Evolutionary conservation across 177 flowering plant species (phyloP).

Genomic region (Telopea speciosissima): DNA sequence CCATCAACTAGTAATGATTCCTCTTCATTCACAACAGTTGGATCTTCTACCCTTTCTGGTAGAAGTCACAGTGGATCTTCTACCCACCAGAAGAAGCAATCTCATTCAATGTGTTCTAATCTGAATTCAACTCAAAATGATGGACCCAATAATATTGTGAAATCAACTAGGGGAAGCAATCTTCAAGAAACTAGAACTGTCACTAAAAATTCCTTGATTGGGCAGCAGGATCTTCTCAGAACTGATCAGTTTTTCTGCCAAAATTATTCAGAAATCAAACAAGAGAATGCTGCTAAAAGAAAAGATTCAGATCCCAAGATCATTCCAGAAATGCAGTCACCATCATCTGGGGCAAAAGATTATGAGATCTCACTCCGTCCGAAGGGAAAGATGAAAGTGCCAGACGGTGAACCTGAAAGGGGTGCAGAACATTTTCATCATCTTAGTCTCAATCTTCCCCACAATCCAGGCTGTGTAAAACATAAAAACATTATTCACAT

Average conservation of each 20-base stretch:
- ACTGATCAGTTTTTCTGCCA: constrained; percentile 15
- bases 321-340: constrained; percentile 8
- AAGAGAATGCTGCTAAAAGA: constrained; percentile 15
- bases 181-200: constrained; percentile 19
- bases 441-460: constrained; percentile 14
- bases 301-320: constrained; percentile 17
- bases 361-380: constrained; percentile 9
- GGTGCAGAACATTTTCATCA: constrained; percentile 18
- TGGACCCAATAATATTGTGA: constrained; percentile 17
- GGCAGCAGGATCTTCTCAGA: constrained; percentile 12
- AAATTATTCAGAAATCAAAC: constrained; percentile 13
- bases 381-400: constrained; percentile 19
- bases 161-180: constrained; percentile 13
- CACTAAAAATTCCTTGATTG: constrained; percentile 13
- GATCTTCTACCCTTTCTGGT: constrained; percentile 11
- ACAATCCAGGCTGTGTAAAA: constrained; percentile 18
- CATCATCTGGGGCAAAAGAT: constrained; percentile 13
- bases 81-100: constrained; percentile 6
- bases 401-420: constrained; percentile 18
- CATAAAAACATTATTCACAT: constrained; percentile 34
- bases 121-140: constrained; percentile 14
- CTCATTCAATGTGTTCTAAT: not conserved
- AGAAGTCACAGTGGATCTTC: constrained; percentile 5
- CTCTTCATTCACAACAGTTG: constrained; percentile 9
- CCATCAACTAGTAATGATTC: constrained; percentile 9